A percentile compares a stretch with the other conserved stretches of the same genome.
Conservation (phyloP, 345 rosid species). For the Cardamine occulta region DNA sequence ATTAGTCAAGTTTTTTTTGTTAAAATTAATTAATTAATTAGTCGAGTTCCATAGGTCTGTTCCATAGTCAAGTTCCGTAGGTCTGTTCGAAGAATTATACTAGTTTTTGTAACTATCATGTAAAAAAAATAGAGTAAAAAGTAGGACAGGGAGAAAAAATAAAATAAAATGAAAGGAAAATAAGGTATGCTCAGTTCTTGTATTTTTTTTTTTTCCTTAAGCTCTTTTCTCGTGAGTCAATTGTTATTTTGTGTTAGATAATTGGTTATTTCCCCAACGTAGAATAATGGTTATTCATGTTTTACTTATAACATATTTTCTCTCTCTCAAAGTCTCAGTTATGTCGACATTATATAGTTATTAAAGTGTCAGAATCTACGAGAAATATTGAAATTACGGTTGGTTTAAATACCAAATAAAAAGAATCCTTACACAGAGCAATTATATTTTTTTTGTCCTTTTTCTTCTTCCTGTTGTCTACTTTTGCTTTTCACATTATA, state of each 20-base stretch:
- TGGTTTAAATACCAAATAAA: conserved; percentile 30
- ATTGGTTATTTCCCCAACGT: neutral
- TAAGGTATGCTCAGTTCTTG: neutral
- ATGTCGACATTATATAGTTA: conserved; percentile 43
- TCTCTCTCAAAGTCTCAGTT: conserved; percentile 31
- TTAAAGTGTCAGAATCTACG: conserved; percentile 39
- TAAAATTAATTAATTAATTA: too few species aligned
- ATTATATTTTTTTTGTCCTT: conserved; percentile 31
- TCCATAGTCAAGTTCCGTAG: neutral
- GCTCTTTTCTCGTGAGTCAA: neutral
- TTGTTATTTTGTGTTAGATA: neutral
- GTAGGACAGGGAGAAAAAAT: neutral
- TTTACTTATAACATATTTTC: conserved; percentile 7
- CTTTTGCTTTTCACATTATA: conserved; percentile 33
- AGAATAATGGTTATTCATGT: neutral
- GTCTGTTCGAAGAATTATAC: neutral
- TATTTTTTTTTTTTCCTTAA: neutral
- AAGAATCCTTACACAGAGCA: conserved; percentile 28
- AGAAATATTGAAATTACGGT: conserved; percentile 31
- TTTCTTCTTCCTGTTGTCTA: conserved; percentile 28
- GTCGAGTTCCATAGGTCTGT: too few species aligned
- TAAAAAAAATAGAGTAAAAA: neutral
- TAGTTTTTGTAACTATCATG: neutral
- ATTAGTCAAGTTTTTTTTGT: neutral
- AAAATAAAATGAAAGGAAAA: too few species aligned